phyloP scores from a whole-genome alignment of 441 rosid genomes.

The Euphorbia celastroides region DNA sequence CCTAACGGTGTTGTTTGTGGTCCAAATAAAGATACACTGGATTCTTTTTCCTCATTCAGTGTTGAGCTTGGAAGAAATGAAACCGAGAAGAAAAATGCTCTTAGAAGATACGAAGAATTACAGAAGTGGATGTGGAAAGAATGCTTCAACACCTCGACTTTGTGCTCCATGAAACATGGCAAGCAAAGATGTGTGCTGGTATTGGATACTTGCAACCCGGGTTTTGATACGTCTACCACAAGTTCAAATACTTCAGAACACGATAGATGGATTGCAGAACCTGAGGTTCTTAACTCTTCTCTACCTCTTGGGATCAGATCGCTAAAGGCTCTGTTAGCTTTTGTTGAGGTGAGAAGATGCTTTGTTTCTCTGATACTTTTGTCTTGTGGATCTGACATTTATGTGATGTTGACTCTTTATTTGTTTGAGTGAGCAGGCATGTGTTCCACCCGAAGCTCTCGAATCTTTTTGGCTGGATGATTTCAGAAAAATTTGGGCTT shows the following conservation, averaged over 20 bases:
- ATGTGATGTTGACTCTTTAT: slow-evolving; percentile 13
- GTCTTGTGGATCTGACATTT: too few relatives aligned
- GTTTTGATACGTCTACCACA: slow-evolving; percentile 33
- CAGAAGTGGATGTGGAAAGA: slow-evolving; percentile 86
- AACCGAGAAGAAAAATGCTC: slow-evolving; percentile 33
- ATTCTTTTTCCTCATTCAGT: slow-evolving; percentile 35
- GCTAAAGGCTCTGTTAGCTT: slow-evolving; percentile 54
- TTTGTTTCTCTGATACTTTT: too few relatives aligned
- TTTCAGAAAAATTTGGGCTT: slow-evolving; percentile 53
- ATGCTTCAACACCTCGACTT: slow-evolving; percentile 32
- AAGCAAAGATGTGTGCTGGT: slow-evolving; percentile 49
- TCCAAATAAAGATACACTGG: too few relatives aligned
- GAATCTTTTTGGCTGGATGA: slow-evolving; percentile 55
- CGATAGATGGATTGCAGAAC: slow-evolving; percentile 22
- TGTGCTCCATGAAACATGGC: slow-evolving; percentile 50
- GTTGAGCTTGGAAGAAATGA: slow-evolving; percentile 54
- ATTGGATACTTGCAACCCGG: slow-evolving; percentile 44
- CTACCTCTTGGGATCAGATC: slow-evolving; percentile 54
- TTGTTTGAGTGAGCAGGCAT: slow-evolving; percentile 42
- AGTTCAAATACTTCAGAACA: slow-evolving; percentile 43
- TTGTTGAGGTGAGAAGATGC: slow-evolving; percentile 45
- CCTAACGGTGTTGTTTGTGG: too few relatives aligned
- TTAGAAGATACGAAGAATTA: slow-evolving; percentile 61
- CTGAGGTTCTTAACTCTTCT: slow-evolving; percentile 27
- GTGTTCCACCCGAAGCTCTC: slow-evolving; percentile 59